A percentile compares a stretch with the other conserved stretches of the same genome.
phyloP scores from a whole-genome alignment of 352 stramenopile species.

The Phytopythium kandeliae region DNA sequence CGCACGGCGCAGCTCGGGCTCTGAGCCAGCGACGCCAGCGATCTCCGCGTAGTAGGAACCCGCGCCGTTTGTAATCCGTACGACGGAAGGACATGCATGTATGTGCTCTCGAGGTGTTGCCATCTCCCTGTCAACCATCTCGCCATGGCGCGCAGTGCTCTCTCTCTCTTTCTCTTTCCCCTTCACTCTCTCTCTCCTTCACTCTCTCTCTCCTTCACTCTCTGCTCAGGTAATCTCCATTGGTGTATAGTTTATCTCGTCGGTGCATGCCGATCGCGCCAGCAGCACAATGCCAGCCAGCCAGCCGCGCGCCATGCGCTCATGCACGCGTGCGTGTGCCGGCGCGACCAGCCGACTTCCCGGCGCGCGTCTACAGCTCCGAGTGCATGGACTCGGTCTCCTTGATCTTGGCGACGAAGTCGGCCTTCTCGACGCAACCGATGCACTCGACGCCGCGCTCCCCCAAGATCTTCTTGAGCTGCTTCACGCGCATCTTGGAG shows the following conservation, averaged over 20 bases:
- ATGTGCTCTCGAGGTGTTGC: no score
- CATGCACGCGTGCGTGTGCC: no score
- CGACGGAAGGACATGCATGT: not conserved
- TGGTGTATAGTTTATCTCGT: no score
- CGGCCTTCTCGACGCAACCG: constrained; percentile 92
- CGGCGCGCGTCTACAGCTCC: constrained; percentile 56
- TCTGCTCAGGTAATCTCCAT: no score
- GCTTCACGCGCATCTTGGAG: constrained; percentile 93
- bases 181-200: no score
- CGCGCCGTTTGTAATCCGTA: constrained; percentile 6
- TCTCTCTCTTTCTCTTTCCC: no score
- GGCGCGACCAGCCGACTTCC: not conserved
- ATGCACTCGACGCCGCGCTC: constrained; percentile 91
- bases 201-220: no score
- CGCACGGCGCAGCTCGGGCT: constrained; percentile 69
- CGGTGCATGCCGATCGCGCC: no score
- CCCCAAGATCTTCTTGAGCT: constrained; percentile 92
- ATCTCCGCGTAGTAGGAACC: not conserved
- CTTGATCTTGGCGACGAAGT: constrained; percentile 94
- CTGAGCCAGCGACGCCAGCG: constrained; percentile 22
- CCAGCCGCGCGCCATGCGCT: no score
- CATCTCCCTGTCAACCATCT: no score
- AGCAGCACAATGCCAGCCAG: not conserved
- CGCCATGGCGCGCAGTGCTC: no score
- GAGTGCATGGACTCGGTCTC: constrained; percentile 81